Conservation (phyloP, 1,284 basidiomycete genomes). For the Puccinia triticina region DNA sequence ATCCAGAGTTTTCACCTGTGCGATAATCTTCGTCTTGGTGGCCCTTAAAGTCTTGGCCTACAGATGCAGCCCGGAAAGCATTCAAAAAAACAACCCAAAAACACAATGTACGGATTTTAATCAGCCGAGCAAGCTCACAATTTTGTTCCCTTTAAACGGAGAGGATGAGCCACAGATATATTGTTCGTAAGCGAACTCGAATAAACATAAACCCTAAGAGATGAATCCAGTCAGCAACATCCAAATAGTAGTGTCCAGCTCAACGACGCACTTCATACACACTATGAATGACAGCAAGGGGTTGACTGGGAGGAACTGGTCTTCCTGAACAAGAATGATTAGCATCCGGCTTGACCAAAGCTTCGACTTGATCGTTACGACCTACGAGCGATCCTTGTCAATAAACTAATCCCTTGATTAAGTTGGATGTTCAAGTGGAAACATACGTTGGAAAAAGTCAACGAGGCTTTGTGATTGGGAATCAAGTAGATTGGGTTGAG, state of each 20-base stretch:
- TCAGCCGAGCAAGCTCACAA: neutral
- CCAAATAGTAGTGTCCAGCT: neutral
- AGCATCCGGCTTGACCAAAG: neutral
- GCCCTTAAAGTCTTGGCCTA: constrained; percentile 1
- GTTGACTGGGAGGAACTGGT: constrained; percentile 13
- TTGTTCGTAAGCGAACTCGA: constrained; percentile 4
- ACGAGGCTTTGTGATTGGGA: constrained; percentile 21
- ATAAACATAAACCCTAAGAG: constrained; percentile 24
- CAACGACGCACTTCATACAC: constrained; percentile 27
- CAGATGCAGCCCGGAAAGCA: too few relatives aligned
- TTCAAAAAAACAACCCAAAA: neutral
- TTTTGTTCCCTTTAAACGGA: neutral
- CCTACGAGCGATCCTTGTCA: neutral
- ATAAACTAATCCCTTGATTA: neutral
- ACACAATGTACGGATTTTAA: neutral
- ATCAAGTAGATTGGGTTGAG: constrained; percentile 7
- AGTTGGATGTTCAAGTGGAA: neutral
- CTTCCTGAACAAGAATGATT: neutral
- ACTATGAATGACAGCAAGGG: constrained; percentile 28
- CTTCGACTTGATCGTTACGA: constrained; percentile 10
- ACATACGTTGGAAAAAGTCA: constrained; percentile 32
- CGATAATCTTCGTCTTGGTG: constrained; percentile 11
- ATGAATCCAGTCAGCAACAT: neutral
- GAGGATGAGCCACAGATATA: neutral
- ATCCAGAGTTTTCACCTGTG: constrained; percentile 19